Evolutionary conservation across 257 asterid species (phyloP), one percentile per base, ranked within the genome.

Genomic region (Henckelia pumila): DNA sequence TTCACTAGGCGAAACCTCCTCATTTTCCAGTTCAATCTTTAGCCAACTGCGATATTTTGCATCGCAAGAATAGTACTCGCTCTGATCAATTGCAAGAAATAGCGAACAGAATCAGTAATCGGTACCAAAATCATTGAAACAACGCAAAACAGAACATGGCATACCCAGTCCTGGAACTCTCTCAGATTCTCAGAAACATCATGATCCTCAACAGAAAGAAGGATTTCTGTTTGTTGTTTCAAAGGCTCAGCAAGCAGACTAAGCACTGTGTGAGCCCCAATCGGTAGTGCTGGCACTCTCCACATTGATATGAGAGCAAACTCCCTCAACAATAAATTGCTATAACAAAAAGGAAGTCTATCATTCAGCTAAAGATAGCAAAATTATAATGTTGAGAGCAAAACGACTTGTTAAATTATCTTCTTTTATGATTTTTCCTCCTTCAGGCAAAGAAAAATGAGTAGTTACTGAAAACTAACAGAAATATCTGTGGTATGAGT

Each of bases 151-250:
- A 52, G 64, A 63, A 68, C 61, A 68, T 69, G 21, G 70, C 79
- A 53, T 93, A 93, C 99, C 99, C 99, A 93, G 77, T 93, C 97
- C 81, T 88, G 86, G 75, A 93, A 93, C 74, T 93, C 99, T 74
- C 86, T 86, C 85, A 86, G 73, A 84, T 84, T 88, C 75, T 81
- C 95, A 8, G 88, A 79, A 69, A 86, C 84, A 55, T 76, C 87
- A 73, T 5, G 75, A 76, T 91, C 92, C 71, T 80, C 89, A 8
- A 81, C 25, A 13, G 91, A 78, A 70, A 80, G 78, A 60, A 82
- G 82, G 83, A 73, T 74, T 75, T 86, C 95, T 63, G 85, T 70
- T 57, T 80, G 85, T 69, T 85, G 91, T 79, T 93, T 93, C 89
- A 93, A 79, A 59, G 97, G 99, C 83, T 93, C 97, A 32, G 97